Percentiles rank a stretch among this genome's conserved stretches.
phyloP scores from a whole-genome alignment of 345 rosid genomes.

The Punica granatum region DNA sequence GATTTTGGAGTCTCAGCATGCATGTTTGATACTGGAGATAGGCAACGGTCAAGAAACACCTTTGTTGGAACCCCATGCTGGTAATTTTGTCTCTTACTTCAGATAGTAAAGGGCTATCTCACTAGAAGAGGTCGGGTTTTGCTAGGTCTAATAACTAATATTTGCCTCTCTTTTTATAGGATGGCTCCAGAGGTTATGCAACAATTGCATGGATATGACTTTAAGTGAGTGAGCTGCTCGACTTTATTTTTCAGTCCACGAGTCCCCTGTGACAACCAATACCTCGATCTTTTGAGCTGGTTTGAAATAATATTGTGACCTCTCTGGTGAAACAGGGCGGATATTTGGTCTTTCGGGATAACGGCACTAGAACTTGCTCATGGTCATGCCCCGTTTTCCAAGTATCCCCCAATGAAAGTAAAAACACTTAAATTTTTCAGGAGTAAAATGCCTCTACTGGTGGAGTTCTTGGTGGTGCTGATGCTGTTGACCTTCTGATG shows the following conservation, averaged over 20 bases:
- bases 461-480: slow-evolving; percentile 1
- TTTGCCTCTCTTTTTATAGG: slow-evolving; percentile 38
- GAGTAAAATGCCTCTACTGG: not conserved
- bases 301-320: slow-evolving; percentile 1
- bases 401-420: slow-evolving; percentile 99
- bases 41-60: slow-evolving; percentile 95
- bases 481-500: slow-evolving; percentile 9
- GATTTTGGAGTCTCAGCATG: slow-evolving; percentile 98
- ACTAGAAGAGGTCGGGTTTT: not conserved
- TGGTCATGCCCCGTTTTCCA: slow-evolving; percentile 98
- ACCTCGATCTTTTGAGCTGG: slow-evolving; percentile 1
- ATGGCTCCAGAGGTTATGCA: slow-evolving; percentile 99
- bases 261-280: not conserved
- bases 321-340: slow-evolving; percentile 59
- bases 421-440: slow-evolving; percentile 10
- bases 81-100: slow-evolving; percentile 25
- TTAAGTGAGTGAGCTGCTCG: slow-evolving; percentile 56
- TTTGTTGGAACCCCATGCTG: slow-evolving; percentile 99
- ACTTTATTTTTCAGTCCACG: slow-evolving; percentile 1
- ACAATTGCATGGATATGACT: slow-evolving; percentile 98
- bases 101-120: not conserved
- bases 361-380: slow-evolving; percentile 99
- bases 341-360: slow-evolving; percentile 97
- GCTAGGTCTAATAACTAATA: not conserved
- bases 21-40: slow-evolving; percentile 97